Base-by-base conservation (phyloP, 345 rosid genomes). In the Microcos paniculata region DNA sequence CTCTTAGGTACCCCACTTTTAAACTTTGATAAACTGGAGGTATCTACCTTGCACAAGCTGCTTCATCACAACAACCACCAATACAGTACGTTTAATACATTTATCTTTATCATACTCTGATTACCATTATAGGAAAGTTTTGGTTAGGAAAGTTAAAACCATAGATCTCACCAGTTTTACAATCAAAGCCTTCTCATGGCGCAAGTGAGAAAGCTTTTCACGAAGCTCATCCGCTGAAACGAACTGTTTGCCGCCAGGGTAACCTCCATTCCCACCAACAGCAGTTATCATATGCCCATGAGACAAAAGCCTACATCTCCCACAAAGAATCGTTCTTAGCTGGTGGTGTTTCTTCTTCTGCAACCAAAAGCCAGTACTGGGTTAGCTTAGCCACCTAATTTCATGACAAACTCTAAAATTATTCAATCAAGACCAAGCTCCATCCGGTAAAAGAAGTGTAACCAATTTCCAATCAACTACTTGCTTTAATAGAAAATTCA, bases 281-380 rank as follows among this genome's bases (percentile, higher is more conserved):
- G 97, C 97, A 21, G 97, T 93, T 71, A 95, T 86, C 98, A 95
- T 95, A 76, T 89, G 98, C 64, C 99, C 99, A 81, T 95, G 99
- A 72, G 98, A 90, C 70, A 95, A 82, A 24, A 95, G 98, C 83
- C 78, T 88, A 70, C 99, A 95, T 81, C 99, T 89, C 78, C 96
- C 87, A 84, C 99, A 95, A 24, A 95, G 90, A 62, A 95, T 83
- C 24, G 90, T 95, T 77, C 90, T 86, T n/a, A 95, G 90, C 88
- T 95, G 99, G 62, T 81, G 96, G 77, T 95, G 99, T 64, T 86
- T 95, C 91, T 91, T 95, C 90, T 95, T 95, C 99, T 93, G 82
- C 85, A 88, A 65, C 18, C 82, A 78, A 57, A 77, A 57, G 31
- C 30, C 62, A 77, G 46, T 23, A 26, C 18, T 23, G 33, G 14